These are phyloP conservation scores for Calendula officinalis DNA, from an alignment of 129 eudicot species.

Conservation along the genomic window DNA sequence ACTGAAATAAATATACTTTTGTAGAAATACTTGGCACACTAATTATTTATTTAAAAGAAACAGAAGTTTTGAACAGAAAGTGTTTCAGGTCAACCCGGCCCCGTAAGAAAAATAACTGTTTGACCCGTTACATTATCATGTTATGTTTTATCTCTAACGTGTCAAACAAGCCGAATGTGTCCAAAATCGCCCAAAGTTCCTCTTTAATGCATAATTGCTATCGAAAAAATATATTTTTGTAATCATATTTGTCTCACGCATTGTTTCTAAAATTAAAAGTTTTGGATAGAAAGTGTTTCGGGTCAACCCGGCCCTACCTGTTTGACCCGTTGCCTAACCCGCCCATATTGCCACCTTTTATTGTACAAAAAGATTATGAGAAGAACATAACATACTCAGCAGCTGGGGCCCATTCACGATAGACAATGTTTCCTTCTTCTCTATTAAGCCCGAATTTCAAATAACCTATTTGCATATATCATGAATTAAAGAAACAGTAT, in stretches of 20 bases:
- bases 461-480: conserved; percentile 50
- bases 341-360: not conserved
- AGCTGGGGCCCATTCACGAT: conserved; percentile 99
- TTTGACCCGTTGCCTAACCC: conserved; percentile 6
- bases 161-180: not conserved
- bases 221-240: not conserved
- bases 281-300: not conserved
- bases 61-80: no score
- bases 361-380: conserved; percentile 15
- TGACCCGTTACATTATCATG: no score
- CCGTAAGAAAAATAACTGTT: no score
- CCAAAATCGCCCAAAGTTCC: not conserved
- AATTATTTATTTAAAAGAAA: no score
- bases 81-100: no score
- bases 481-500: conserved; percentile 6
- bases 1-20: no score
- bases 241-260: not conserved
- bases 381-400: conserved; percentile 89
- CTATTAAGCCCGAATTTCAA: conserved; percentile 77
- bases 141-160: not conserved
- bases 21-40: no score
- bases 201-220: not conserved
- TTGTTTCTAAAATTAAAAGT: not conserved
- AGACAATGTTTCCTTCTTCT: conserved; percentile 70
- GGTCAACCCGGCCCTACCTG: not conserved